Evolutionary conservation across 2,329 filamentous ascomycete genomes (phyloP).

Genomic region (Aspergillus sp.): DNA sequence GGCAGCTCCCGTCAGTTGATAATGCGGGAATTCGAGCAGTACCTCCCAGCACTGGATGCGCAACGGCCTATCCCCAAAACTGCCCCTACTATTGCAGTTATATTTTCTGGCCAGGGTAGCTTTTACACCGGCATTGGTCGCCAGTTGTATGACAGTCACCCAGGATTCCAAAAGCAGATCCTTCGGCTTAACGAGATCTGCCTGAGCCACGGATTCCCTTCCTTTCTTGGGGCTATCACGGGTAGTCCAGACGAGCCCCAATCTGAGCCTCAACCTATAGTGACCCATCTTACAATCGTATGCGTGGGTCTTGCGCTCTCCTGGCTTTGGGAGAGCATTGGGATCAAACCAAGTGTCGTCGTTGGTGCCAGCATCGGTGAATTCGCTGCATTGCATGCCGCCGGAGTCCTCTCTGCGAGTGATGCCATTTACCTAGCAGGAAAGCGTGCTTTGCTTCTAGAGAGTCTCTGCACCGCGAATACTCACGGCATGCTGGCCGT

Average conservation of each 20-base stretch:
- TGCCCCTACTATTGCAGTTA: constrained; percentile 29
- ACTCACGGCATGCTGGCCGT: constrained; percentile 43
- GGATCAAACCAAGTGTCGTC: constrained; percentile 37
- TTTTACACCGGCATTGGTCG: constrained; percentile 35
- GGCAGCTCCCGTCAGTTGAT: not conserved
- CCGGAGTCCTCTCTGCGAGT: constrained; percentile 23
- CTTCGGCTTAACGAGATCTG: constrained; percentile 12
- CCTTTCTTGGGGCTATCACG: constrained; percentile 29
- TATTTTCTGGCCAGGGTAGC: constrained; percentile 39
- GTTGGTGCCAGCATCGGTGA: constrained; percentile 41
- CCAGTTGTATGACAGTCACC: constrained; percentile 28
- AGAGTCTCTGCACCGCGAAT: constrained; percentile 15
- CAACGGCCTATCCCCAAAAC: constrained; percentile 20
- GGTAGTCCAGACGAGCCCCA: constrained; percentile 23
- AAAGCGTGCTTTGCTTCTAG: constrained; percentile 22
- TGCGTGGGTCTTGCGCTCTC: constrained; percentile 41
- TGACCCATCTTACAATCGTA: constrained; percentile 30
- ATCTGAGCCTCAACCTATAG: constrained; percentile 25
- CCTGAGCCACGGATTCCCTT: constrained; percentile 36
- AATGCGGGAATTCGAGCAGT: no score
- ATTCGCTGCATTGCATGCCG: constrained; percentile 27
- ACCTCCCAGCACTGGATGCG: no score
- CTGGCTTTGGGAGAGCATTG: constrained; percentile 36
- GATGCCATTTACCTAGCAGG: constrained; percentile 31
- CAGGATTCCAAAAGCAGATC: constrained; percentile 12